Evolutionary conservation across 129 eudicot species (phyloP).

Genomic region (Heracleum sosnowskyi): DNA sequence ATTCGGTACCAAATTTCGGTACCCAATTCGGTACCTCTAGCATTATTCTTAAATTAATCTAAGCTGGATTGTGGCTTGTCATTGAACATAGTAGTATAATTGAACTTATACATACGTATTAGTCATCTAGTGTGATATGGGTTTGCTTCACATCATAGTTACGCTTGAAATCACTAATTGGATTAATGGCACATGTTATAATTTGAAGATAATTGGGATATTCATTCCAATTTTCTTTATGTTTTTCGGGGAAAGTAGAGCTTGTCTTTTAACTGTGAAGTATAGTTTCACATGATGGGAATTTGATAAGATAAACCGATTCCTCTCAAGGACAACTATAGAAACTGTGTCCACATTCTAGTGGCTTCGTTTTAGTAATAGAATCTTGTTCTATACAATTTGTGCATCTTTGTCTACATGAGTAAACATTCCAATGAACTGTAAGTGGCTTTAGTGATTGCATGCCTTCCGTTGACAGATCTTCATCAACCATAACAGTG

Average conservation of each 20-base stretch:
- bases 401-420: background rate
- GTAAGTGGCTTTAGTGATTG: background rate
- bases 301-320: background rate
- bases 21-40: too few relatives aligned
- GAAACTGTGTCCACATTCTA: background rate
- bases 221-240: background rate
- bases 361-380: background rate
- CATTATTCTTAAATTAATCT: too few relatives aligned
- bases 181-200: background rate
- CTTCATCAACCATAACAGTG: background rate
- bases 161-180: background rate
- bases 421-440: background rate
- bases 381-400: background rate
- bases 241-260: background rate
- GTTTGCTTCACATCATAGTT: background rate
- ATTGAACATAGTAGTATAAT: background rate
- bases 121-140: background rate
- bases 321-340: background rate
- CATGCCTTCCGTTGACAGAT: background rate
- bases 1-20: too few relatives aligned
- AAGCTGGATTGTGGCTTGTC: background rate
- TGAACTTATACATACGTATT: too few relatives aligned
- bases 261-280: background rate
- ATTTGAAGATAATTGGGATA: background rate
- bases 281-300: background rate